A percentile compares a stretch with the other conserved stretches of the same genome.
Evolutionary conservation across 306 rosid genomes (phyloP).

Genomic region (Oemleria cerasiformis): DNA sequence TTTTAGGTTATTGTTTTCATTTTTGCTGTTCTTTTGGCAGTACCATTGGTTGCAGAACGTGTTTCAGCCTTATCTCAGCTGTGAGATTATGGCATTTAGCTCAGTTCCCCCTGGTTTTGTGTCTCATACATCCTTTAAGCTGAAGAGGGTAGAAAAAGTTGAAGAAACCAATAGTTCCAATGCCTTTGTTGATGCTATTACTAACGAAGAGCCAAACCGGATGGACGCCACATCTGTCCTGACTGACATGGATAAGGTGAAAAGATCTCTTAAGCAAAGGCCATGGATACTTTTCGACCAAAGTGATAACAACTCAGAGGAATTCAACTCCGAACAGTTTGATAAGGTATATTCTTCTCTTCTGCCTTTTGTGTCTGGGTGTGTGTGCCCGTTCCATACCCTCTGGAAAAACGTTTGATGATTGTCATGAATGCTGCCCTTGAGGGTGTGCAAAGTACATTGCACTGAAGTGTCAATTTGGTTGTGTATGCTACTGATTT

Average conservation of each 20-base stretch:
- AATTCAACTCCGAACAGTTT: conserved; percentile 37
- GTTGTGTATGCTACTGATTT: conserved; percentile 5
- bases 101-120: conserved; percentile 70
- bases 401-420: too few species aligned
- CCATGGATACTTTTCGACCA: conserved; percentile 59
- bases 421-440: too few species aligned
- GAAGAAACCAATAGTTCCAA: conserved; percentile 30
- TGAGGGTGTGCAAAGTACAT: not conserved
- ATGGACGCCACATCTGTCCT: conserved; percentile 21
- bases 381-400: not conserved
- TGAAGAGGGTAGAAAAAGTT: conserved; percentile 43
- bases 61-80: conserved; percentile 14
- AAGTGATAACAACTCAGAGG: conserved; percentile 34
- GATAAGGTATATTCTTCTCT: conserved; percentile 35
- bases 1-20: not conserved
- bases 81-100: conserved; percentile 28
- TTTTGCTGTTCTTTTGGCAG: conserved; percentile 27
- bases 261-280: conserved; percentile 27
- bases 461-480: not conserved
- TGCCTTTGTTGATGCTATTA: conserved; percentile 17
- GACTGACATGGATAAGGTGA: conserved; percentile 27
- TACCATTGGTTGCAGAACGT: conserved; percentile 32
- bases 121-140: conserved; percentile 55
- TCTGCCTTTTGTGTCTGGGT: not conserved
- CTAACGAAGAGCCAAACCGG: conserved; percentile 29